Base-by-base conservation (phyloP, 2,329 filamentous ascomycete genomes). In the Myriosclerotinia scirpicola region DNA sequence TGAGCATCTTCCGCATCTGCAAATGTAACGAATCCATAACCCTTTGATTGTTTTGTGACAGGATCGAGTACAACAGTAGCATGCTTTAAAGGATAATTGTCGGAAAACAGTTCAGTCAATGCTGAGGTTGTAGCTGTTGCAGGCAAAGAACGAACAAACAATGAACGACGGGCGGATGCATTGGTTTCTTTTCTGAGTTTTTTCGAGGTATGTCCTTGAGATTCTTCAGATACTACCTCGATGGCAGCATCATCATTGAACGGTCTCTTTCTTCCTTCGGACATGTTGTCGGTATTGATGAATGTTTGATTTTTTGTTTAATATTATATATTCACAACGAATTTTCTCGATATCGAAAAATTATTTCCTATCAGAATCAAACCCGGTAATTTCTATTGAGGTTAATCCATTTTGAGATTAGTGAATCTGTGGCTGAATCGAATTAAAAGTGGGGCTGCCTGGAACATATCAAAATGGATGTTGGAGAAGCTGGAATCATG, bases 1-100 rank as follows among this genome's bases (percentile, higher is more conserved):
- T 88, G 82, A 15, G 94, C 93, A 81, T 99, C 95, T 71, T 97
- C 93, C 40, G 90, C 86, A 76, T 99, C 95, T 73, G 93, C 92
- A 75, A 99, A 95, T 2, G 95, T 98, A 67, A 99, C 94, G 79
- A 99, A 99, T 64, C 95, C 95, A 78, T 93, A 99, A 22, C 95
- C 94, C 76, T 92, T 90, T 17, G 92, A 97, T 72, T 88, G 82
- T 76, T 97, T 97, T 2, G 93, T 96, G 71, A 88, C 83, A 20
- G 90, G 87, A 77, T 99, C 94, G 66, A 90, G 81, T 50, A 99
- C 93, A 5, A 96, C 93, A n/a, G 90, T 91, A 63, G 95, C 94
- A 79, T 98, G 94, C 79, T 97, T 98, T 76, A 99, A 87, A 9
- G 96, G 93, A 74, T 92, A 98, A 68, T 93, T 90, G 77, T 97